Conservation (phyloP, 176 grass and related monocot genomes). For the Echinochloa phyllopogon region DNA sequence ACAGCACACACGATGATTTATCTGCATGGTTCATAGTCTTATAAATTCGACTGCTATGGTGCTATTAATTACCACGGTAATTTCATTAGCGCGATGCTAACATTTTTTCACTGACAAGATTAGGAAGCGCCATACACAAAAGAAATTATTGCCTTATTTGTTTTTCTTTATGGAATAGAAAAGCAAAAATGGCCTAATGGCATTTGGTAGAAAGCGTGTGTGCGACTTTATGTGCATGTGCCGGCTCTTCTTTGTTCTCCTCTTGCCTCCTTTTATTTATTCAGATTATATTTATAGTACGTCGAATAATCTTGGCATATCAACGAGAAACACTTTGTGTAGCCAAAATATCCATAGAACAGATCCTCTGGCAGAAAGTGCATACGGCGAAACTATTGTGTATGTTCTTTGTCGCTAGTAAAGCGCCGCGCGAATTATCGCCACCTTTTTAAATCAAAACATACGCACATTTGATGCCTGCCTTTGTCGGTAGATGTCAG, state of each 20-base stretch:
- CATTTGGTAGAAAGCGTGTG: slow-evolving; percentile 28
- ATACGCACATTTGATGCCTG: slow-evolving; percentile 36
- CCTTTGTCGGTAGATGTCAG: slow-evolving; percentile 35
- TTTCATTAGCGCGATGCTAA: neutral
- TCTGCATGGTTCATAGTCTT: neutral
- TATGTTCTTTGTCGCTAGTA: slow-evolving; percentile 38
- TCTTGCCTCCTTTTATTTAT: neutral
- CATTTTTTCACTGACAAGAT: neutral
- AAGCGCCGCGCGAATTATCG: slow-evolving; percentile 45
- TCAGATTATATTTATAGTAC: slow-evolving; percentile 25
- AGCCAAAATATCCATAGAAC: slow-evolving; percentile 50
- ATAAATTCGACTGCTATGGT: slow-evolving; percentile 14
- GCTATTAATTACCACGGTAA: neutral
- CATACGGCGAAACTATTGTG: slow-evolving; percentile 32
- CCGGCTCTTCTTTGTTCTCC: neutral
- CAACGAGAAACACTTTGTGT: slow-evolving; percentile 24
- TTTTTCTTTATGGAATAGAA: neutral
- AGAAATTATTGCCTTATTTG: neutral
- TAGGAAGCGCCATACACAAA: neutral
- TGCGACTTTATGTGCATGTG: slow-evolving; percentile 40
- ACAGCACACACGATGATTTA: too few species aligned
- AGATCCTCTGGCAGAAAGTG: slow-evolving; percentile 57
- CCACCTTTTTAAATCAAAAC: slow-evolving; percentile 38
- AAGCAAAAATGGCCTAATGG: neutral
- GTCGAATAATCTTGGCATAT: slow-evolving; percentile 38